Base-by-base conservation (phyloP, 164 flowering plant genomes). In the Sextonia rubra region DNA sequence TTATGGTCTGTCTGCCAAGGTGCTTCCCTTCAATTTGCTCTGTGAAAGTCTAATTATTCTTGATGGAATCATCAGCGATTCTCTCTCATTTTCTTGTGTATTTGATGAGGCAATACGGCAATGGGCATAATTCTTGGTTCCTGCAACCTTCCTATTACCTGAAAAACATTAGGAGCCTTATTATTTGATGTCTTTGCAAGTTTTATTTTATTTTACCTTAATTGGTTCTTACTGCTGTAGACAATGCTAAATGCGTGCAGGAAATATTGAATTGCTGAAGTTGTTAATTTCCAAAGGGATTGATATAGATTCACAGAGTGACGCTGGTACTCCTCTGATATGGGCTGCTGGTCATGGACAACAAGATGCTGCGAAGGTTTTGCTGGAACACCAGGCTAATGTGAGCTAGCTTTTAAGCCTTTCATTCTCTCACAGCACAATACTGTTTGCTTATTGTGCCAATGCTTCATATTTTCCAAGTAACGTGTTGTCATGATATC, bases 261-360 rank as follows among this genome's bases (percentile, higher is more conserved):
- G 98, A 74, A 77, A 89, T 73, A 73, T 81, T 73, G 94, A 93
- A 77, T 71, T 91, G 84, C 77, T 93, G 71, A 81, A 60, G 58
- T 69, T 84, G 62, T 73, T 96, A 73, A 83, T 96, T 48, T 78
- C 89, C 15, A 86, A 77, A 79, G 95, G 87, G 64, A 87, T 77
- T 69, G 84, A 82, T 77, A 86, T 88, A 71, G 88, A 96, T 76
- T 85, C 90, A 29, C 89, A 87, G 85, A 88, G 97, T 85, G 97
- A 91, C 84, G 81, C 95, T 74, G 99, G 99, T 32, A 86, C 95
- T 20, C 97, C 99, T 49, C 80, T 96, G 52, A 76, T 90, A 66
- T 93, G 97, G 94, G 99, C 98, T 80, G 98, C 97, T 74, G 97
- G 97, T 76, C 92, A 91, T 81, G 96, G 76, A 47, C 91, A 91